Evolutionary conservation across 805 yeast species (phyloP).

Genomic region (Saccharomyces kudriavzevii): DNA sequence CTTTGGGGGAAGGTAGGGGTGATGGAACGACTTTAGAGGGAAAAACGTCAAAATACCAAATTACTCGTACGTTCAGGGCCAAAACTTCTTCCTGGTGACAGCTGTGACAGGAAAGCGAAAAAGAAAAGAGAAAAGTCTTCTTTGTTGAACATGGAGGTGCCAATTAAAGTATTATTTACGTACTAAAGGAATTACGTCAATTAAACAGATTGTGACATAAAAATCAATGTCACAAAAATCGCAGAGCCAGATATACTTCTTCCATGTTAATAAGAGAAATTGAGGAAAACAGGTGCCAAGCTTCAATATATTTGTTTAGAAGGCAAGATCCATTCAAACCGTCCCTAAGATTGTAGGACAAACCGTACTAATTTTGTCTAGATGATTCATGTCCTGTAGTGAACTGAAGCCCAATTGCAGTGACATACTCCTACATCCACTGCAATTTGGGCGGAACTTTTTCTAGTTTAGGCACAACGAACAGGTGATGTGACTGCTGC

Average conservation of each 20-base stretch:
- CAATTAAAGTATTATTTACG: neutral
- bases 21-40: no score
- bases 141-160: neutral
- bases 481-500: neutral
- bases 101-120: no score
- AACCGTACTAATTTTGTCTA: neutral
- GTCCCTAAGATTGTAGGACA: neutral
- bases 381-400: neutral
- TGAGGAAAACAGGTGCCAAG: neutral
- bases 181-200: neutral
- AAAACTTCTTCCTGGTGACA: neutral
- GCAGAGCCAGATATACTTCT: neutral
- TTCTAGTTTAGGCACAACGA: neutral
- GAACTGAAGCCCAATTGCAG: neutral
- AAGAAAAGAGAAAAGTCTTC: no score
- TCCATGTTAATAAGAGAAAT: neutral
- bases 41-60: no score
- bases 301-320: neutral
- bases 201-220: neutral
- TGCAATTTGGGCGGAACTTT: neutral
- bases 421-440: neutral
- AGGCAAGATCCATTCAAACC: neutral
- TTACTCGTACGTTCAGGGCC: neutral
- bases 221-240: neutral
- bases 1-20: no score